A percentile compares a stretch with the other conserved stretches of the same genome.
These are phyloP conservation scores for Scutellaria minor DNA, from an alignment of 257 asterid genomes.

Conservation along the genomic window DNA sequence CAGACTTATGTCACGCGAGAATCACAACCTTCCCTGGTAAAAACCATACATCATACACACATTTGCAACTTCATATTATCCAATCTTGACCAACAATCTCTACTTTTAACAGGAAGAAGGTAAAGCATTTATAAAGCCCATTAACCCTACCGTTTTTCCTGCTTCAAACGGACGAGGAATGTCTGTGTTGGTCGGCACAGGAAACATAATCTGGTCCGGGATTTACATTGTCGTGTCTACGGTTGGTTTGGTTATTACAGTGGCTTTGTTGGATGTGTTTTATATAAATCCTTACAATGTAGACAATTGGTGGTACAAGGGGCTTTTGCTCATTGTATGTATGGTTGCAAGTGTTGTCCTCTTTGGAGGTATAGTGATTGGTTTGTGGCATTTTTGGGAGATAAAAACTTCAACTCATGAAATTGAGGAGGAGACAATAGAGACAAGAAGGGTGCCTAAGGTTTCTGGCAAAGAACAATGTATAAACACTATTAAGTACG, in stretches of 20 bases:
- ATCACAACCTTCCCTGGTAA: constrained; percentile 81
- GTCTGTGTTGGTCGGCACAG: constrained; percentile 84
- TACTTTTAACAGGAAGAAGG: constrained; percentile 75
- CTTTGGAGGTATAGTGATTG: constrained; percentile 74
- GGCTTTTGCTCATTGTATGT: constrained; percentile 62
- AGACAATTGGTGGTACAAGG: constrained; percentile 68
- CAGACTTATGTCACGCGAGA: constrained; percentile 82
- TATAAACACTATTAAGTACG: constrained; percentile 47
- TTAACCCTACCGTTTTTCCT: constrained; percentile 38
- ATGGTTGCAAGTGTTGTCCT: constrained; percentile 59
- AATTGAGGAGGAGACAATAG: constrained; percentile 10
- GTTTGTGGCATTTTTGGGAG: constrained; percentile 77
- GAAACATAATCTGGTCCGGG: constrained; percentile 83
- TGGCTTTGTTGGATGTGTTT: constrained; percentile 48
- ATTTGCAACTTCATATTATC: not conserved
- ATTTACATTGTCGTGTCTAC: constrained; percentile 59
- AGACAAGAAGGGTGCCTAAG: constrained; percentile 30
- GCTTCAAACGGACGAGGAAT: constrained; percentile 52
- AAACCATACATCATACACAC: no score
- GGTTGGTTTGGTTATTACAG: constrained; percentile 56
- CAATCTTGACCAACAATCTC: not conserved
- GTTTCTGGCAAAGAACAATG: constrained; percentile 42
- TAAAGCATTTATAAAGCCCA: constrained; percentile 35
- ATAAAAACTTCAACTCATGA: constrained; percentile 42
- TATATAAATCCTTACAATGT: constrained; percentile 66